Base-by-base conservation (phyloP, 1,284 basidiomycete species). In the Ceratobasidium sp. region DNA sequence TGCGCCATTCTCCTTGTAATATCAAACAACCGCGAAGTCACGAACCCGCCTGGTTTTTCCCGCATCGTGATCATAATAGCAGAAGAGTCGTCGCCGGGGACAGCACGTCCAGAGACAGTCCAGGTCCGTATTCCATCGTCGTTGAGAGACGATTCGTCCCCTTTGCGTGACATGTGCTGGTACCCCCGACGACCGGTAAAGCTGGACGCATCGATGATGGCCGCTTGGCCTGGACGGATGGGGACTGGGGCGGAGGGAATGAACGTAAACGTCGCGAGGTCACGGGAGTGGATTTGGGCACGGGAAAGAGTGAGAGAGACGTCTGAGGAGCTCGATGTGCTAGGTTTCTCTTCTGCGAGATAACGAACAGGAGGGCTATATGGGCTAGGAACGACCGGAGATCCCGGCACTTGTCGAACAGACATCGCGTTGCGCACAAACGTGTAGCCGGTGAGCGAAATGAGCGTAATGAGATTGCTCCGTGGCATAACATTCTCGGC, bases 61-160 rank as follows among this genome's bases (percentile, higher is more conserved):
- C 88, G 86, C 84, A 91, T 88, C 10, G 90, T 91, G 23, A 90
- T 81, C 10, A 84, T 82, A 80, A 89, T 89, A 0, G 67, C 75
- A 56, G 78, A 80, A 49, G 83, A 79, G 75, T 82, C 81, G 23
- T 80, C 80, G 18, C 79, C 42, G 26, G 68, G 72, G 7, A 77
- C 79, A 33, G 80, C 78, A 44, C 83, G 80, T 51, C 84, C 85
- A 1, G 91, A 91, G 15, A 92, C 85, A 0, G 90, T 92, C 91
- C 91, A 92, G 0, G 91, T 92, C 23, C 91, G 89, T 64, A 92
- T 86, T 40, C 89, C 86, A 81, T 92, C 91, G 81, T 92, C 91
- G 82, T 92, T 92, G 28, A 91, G 84, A 20, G 86, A 85, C 3
- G 83, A 85, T 0, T 89, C 89, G 39, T 88, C 85, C 12, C 82